Conservation (phyloP, 2,329 filamentous ascomycete genomes). For the Neopestalotiopsis sp. region DNA sequence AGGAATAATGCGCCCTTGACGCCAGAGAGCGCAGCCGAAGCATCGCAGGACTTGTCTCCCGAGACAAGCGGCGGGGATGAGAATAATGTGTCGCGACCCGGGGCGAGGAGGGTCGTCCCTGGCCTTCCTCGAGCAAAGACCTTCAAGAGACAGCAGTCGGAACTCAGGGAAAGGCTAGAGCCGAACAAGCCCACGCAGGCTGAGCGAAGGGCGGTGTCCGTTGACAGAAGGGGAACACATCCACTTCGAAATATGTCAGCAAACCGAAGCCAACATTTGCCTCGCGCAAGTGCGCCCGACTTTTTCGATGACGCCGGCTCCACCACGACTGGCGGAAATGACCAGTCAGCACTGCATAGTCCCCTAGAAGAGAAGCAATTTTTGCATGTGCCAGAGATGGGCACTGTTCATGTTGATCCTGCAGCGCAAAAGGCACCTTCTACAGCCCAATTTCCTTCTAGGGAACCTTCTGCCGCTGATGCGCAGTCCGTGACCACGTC, state of each 20-base stretch:
- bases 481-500: conserved; percentile 55
- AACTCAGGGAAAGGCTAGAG: conserved; percentile 74
- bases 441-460: conserved; percentile 30
- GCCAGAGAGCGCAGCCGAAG: conserved; percentile 23
- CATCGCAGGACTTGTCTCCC: conserved; percentile 30
- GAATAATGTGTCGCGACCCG: conserved; percentile 47
- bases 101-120: conserved; percentile 69
- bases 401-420: conserved; percentile 26
- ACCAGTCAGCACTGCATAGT: conserved; percentile 35
- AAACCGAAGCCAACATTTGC: conserved; percentile 39
- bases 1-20: conserved; percentile 28
- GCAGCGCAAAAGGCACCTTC: conserved; percentile 30
- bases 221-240: conserved; percentile 53
- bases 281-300: conserved; percentile 55
- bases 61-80: conserved; percentile 28
- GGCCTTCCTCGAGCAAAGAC: conserved; percentile 78
- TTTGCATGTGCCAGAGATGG: conserved; percentile 30
- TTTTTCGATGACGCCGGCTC: conserved; percentile 41
- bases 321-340: conserved; percentile 28
- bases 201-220: conserved; percentile 75
- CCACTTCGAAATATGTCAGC: conserved; percentile 40
- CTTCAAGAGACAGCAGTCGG: conserved; percentile 83
- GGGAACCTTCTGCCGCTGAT: conserved; percentile 39
- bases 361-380: conserved; percentile 39
- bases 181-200: conserved; percentile 66